These are phyloP conservation scores for Macroventuria anomochaeta DNA, from an alignment of 2,329 filamentous ascomycete genomes.

Conservation along the genomic window DNA sequence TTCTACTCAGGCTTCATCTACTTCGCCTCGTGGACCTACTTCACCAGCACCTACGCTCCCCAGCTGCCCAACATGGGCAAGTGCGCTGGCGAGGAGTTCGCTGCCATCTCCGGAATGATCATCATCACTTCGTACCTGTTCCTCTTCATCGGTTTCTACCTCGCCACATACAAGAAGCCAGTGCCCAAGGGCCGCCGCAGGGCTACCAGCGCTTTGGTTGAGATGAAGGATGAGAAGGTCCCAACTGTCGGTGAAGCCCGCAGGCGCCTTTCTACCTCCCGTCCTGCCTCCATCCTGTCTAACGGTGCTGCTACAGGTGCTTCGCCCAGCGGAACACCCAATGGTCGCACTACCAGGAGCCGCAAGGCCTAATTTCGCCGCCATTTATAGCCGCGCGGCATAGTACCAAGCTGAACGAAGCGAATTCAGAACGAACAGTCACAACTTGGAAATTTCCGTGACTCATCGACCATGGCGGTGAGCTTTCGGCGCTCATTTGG, in stretches of 20 bases:
- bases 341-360: conserved; percentile 68
- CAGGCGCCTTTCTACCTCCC: conserved; percentile 56
- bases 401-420: neutral
- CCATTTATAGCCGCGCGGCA: neutral
- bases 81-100: conserved; percentile 96
- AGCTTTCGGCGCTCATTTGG: neutral
- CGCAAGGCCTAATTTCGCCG: conserved; percentile 68
- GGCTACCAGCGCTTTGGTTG: conserved; percentile 83
- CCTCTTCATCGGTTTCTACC: conserved; percentile 99
- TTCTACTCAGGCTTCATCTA: conserved; percentile 82
- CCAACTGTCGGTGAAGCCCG: conserved; percentile 60
- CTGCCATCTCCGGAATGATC: conserved; percentile 87
- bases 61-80: conserved; percentile 82
- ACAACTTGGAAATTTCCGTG: neutral
- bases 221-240: conserved; percentile 77
- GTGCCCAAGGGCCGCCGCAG: conserved; percentile 75
- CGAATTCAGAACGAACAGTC: neutral
- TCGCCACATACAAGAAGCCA: conserved; percentile 92
- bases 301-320: conserved; percentile 51
- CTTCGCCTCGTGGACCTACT: conserved; percentile 99
- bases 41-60: conserved; percentile 86
- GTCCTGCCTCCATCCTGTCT: conserved; percentile 45
- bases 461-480: no score
- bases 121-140: conserved; percentile 95
- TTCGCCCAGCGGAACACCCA: conserved; percentile 57